These are phyloP conservation scores for Plantago ovata DNA, from an alignment of 257 asterid genomes.

Conservation along the genomic window DNA sequence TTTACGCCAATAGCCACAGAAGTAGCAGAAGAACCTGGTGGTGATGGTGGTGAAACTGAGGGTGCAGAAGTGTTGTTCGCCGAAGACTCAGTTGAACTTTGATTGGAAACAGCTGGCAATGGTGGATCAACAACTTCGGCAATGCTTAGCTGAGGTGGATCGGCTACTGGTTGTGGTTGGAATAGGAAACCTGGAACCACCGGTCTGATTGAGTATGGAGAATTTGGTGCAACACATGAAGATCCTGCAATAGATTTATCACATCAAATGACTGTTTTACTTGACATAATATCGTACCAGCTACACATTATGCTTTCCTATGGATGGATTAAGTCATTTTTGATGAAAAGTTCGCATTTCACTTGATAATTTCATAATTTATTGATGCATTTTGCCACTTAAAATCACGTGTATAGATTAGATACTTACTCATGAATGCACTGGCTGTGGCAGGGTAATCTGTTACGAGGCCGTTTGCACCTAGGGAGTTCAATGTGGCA, in stretches of 20 bases:
- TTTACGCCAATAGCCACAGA: constrained; percentile 8
- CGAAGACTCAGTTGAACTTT: constrained; percentile 11
- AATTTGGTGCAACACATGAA: constrained; percentile 21
- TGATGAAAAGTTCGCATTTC: too few relatives aligned
- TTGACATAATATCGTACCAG: neutral
- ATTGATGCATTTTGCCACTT: too few relatives aligned
- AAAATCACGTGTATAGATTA: neutral
- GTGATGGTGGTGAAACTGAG: constrained; percentile 3
- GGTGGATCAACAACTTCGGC: constrained; percentile 50
- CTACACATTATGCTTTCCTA: neutral
- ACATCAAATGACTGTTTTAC: neutral
- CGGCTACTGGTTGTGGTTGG: constrained; percentile 28
- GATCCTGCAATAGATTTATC: constrained; percentile 33
- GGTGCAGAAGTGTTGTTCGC: neutral
- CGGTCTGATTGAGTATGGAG: constrained; percentile 25
- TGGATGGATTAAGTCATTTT: neutral
- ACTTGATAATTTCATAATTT: too few relatives aligned
- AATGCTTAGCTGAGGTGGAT: constrained; percentile 38
- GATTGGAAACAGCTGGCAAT: constrained; percentile 36
- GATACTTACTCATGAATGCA: constrained; percentile 57
- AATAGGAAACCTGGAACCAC: constrained; percentile 33
- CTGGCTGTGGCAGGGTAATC: constrained; percentile 72
- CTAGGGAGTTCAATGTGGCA: constrained; percentile 36
- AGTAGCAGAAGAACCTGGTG: constrained; percentile 25
- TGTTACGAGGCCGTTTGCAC: constrained; percentile 62